Conservation (phyloP, 1,284 basidiomycete genomes). For the Melanopsichium pennsylvanicum region DNA sequence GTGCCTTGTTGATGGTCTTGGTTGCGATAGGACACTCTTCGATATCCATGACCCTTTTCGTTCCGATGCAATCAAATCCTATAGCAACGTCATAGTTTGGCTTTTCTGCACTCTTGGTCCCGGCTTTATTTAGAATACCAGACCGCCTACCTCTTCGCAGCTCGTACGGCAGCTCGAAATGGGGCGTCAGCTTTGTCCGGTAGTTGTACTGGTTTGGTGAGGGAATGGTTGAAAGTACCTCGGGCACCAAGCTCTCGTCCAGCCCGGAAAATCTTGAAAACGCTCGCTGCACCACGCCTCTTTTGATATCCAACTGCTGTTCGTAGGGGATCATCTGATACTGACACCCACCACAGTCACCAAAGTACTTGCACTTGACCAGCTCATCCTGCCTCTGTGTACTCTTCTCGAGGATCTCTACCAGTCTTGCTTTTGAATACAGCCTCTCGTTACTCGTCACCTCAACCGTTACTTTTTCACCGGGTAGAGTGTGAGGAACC, state of each 20-base stretch:
- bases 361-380: conserved; percentile 63
- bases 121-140: conserved; percentile 63
- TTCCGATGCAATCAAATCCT: conserved; percentile 86
- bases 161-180: conserved; percentile 83
- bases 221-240: conserved; percentile 78
- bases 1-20: conserved; percentile 77
- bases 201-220: conserved; percentile 90
- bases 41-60: conserved; percentile 84
- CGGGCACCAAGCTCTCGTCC: conserved; percentile 72
- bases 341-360: conserved; percentile 63
- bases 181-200: conserved; percentile 95
- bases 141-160: conserved; percentile 56
- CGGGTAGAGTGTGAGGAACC: conserved; percentile 57
- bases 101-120: conserved; percentile 50
- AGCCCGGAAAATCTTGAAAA: conserved; percentile 71
- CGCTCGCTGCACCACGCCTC: conserved; percentile 83
- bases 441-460: conserved; percentile 55
- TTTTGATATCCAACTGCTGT: conserved; percentile 84
- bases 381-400: conserved; percentile 36
- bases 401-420: conserved; percentile 38
- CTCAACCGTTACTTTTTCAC: conserved; percentile 51
- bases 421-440: conserved; percentile 51
- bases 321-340: conserved; percentile 77
- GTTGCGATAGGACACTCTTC: conserved; percentile 97
- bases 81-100: conserved; percentile 76